Evolutionary conservation across 163 green algal genomes (phyloP).

Genomic region (Smithsoniella earleae): DNA sequence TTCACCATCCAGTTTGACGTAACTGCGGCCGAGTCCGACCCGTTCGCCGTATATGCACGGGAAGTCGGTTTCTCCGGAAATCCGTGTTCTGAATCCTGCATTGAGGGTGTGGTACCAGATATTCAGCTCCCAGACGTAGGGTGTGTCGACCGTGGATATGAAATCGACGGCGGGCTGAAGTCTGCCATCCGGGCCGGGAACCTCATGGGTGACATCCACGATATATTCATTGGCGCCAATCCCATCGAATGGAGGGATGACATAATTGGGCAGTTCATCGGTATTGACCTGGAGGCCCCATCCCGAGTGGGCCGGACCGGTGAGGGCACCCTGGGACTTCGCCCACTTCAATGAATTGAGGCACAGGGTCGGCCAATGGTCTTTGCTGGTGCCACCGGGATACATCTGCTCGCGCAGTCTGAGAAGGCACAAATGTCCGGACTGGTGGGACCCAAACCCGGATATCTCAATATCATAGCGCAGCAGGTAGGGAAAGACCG

Average conservation of each 20-base stretch:
- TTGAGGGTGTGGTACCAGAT: conserved; percentile 6
- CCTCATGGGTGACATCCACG: no score
- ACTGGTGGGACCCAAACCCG: background rate
- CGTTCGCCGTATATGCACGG: background rate
- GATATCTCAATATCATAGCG: background rate
- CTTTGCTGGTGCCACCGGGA: no score
- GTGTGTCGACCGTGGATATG: background rate
- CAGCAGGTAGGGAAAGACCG: background rate
- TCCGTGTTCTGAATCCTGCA: background rate
- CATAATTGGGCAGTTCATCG: background rate
- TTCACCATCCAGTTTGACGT: conserved; percentile 1
- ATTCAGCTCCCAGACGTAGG: background rate
- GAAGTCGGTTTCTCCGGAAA: background rate
- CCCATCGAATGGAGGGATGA: background rate
- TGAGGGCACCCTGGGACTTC: background rate
- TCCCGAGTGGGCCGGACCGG: background rate
- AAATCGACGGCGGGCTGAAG: no score
- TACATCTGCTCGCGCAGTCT: no score
- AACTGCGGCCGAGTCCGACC: background rate
- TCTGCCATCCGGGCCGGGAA: no score
- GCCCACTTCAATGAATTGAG: background rate
- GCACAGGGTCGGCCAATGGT: background rate
- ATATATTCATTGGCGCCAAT: conserved; percentile 1
- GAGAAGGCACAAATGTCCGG: no score
- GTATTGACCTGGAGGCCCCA: background rate